Conservation (phyloP, 1,284 basidiomycete species). For the Cryptococcus sp. region DNA sequence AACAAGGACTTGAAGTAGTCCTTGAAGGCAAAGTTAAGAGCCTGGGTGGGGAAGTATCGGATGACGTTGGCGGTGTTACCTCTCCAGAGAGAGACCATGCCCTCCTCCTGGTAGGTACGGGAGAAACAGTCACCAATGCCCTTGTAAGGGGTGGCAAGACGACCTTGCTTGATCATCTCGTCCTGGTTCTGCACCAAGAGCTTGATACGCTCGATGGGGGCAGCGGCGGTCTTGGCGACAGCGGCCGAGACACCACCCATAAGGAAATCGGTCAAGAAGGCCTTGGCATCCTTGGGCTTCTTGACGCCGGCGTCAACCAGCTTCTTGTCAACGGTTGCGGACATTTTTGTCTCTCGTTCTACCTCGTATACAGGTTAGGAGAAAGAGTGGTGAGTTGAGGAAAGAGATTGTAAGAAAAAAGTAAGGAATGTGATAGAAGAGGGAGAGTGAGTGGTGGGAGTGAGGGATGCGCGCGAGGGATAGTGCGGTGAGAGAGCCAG, state of each 20-base stretch:
- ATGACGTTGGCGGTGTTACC: constrained; percentile 61
- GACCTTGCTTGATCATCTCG: constrained; percentile 85
- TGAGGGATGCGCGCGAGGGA: constrained; percentile 1
- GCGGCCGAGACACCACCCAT: constrained; percentile 61
- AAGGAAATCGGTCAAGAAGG: constrained; percentile 55
- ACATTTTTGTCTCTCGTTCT: constrained; percentile 1
- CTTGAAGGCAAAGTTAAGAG: constrained; percentile 56
- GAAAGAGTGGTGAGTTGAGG: constrained; percentile 27
- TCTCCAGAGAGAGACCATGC: constrained; percentile 58
- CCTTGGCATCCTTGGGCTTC: constrained; percentile 55
- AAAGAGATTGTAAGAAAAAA: constrained; percentile 11
- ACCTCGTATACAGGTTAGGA: constrained; percentile 20
- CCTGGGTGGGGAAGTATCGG: constrained; percentile 61
- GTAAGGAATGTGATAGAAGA: constrained; percentile 9
- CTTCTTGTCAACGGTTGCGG: constrained; percentile 16
- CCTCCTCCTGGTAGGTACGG: constrained; percentile 67
- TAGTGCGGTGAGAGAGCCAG: not conserved
- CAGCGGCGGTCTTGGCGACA: constrained; percentile 95
- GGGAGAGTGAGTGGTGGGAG: constrained; percentile 9
- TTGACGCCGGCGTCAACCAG: constrained; percentile 42
- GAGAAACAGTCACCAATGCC: constrained; percentile 84
- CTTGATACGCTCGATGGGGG: constrained; percentile 98
- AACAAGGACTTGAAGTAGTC: constrained; percentile 59
- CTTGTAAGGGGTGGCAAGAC: constrained; percentile 89
- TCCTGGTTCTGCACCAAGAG: constrained; percentile 94